A percentile compares a stretch with the other conserved stretches of the same genome.
Conservation (phyloP, 352 stramenopile genomes). For the Plasmopara muralis region DNA sequence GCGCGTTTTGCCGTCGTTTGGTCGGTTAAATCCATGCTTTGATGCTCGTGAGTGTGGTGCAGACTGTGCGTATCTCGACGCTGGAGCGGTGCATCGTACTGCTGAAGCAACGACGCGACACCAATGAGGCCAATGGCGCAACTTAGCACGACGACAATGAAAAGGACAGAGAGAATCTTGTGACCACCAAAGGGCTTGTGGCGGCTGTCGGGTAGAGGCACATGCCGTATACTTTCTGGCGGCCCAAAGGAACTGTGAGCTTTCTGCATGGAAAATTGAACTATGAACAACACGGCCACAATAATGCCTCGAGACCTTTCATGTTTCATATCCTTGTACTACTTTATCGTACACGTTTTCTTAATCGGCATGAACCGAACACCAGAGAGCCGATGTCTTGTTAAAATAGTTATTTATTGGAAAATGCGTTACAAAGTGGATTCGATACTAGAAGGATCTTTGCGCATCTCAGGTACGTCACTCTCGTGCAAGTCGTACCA, state of each 20-base stretch:
- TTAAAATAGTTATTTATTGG: too few relatives aligned
- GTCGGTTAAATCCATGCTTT: too few relatives aligned
- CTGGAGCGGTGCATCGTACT: slow-evolving; percentile 29
- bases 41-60: slow-evolving; percentile 1
- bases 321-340: neutral
- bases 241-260: neutral
- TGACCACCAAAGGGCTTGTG: slow-evolving; percentile 6
- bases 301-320: neutral
- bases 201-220: neutral
- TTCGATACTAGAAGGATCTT: too few relatives aligned
- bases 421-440: too few relatives aligned
- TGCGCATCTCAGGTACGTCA: too few relatives aligned
- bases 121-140: slow-evolving; percentile 48
- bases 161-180: slow-evolving; percentile 30
- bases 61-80: slow-evolving; percentile 18
- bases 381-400: too few relatives aligned
- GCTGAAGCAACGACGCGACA: slow-evolving; percentile 49
- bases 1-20: too few relatives aligned
- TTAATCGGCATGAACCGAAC: too few relatives aligned
- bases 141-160: slow-evolving; percentile 43
- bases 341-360: too few relatives aligned
- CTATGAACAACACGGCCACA: neutral
- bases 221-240: neutral
- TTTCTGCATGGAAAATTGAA: slow-evolving; percentile 6
- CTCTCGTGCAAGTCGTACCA: too few relatives aligned